Evolutionary conservation across 352 stramenopile species (phyloP).

Genomic region (Globisporangium cylindrosporum): DNA sequence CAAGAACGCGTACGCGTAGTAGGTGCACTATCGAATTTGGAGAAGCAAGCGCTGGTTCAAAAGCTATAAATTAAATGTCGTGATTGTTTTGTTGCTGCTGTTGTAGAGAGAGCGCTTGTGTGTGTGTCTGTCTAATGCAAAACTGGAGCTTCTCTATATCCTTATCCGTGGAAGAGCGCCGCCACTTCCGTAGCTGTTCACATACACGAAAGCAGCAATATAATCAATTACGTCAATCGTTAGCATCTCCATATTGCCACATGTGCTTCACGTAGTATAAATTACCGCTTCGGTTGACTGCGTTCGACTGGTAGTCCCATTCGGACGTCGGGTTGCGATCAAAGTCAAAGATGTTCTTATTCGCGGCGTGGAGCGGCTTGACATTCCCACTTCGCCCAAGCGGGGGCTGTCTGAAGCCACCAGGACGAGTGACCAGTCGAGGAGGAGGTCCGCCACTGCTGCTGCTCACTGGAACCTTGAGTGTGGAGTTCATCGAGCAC

Average conservation of each 20-base stretch:
- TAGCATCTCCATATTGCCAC: not conserved
- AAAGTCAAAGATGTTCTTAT: constrained; percentile 44
- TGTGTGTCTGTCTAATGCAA: not conserved
- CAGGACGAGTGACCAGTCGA: constrained; percentile 10
- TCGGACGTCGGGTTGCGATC: constrained; percentile 52
- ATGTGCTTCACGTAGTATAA: not conserved
- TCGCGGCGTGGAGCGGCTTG: constrained; percentile 4
- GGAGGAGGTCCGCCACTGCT: constrained; percentile 13
- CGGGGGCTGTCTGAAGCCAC: constrained; percentile 17
- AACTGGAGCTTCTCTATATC: not conserved
- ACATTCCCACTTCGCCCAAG: not conserved
- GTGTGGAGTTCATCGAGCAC: constrained; percentile 26
- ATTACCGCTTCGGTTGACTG: constrained; percentile 46
- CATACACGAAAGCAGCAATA: not conserved
- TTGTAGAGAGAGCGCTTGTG: not conserved
- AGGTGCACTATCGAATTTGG: not conserved
- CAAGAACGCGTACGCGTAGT: not conserved
- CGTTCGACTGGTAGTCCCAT: constrained; percentile 53
- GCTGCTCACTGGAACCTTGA: constrained; percentile 24
- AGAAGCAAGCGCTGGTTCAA: not conserved
- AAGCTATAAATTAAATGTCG: constrained; percentile 1
- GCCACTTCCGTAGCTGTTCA: constrained; percentile 52
- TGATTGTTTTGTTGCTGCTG: not conserved
- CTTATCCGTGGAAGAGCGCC: constrained; percentile 32
- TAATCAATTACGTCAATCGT: constrained; percentile 4